phyloP scores from a whole-genome alignment of 306 rosid genomes.

The Aeschynomene evenia region DNA sequence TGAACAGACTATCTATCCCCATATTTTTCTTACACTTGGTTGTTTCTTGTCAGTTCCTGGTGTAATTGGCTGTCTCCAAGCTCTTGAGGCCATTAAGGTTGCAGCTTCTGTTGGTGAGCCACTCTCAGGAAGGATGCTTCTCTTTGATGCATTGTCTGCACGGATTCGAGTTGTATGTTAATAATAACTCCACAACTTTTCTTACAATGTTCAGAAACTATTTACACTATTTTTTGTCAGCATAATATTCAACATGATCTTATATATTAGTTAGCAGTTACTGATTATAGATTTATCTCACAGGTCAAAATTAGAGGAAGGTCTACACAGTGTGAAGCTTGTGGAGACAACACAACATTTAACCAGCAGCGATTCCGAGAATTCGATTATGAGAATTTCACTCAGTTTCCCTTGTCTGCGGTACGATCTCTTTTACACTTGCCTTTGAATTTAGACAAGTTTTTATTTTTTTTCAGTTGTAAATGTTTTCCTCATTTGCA shows the following conservation, averaged over 20 bases:
- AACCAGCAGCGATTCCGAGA: constrained; percentile 58
- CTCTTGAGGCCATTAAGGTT: constrained; percentile 93
- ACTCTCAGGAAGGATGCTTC: constrained; percentile 90
- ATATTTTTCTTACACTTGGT: constrained; percentile 1
- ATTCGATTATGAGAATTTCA: constrained; percentile 86
- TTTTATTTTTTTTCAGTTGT: not conserved
- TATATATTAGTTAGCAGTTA: constrained; percentile 1
- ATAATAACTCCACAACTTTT: constrained; percentile 24
- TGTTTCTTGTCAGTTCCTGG: constrained; percentile 80
- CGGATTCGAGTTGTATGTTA: constrained; percentile 75
- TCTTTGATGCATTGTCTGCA: constrained; percentile 78
- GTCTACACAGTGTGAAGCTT: constrained; percentile 66
- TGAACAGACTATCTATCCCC: not conserved
- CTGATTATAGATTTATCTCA: constrained; percentile 16
- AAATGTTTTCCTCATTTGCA: not conserved
- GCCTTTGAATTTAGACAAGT: not conserved
- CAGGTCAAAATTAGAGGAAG: constrained; percentile 97
- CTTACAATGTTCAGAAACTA: not conserved
- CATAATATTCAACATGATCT: not conserved
- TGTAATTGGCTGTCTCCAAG: constrained; percentile 94
- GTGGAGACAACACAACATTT: constrained; percentile 71
- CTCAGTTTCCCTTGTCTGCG: constrained; percentile 70
- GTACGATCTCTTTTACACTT: constrained; percentile 45
- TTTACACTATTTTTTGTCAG: not conserved
- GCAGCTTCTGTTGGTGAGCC: constrained; percentile 88